phyloP scores from a whole-genome alignment of 2,329 filamentous ascomycete genomes.

The Aspergillus clavatus region DNA sequence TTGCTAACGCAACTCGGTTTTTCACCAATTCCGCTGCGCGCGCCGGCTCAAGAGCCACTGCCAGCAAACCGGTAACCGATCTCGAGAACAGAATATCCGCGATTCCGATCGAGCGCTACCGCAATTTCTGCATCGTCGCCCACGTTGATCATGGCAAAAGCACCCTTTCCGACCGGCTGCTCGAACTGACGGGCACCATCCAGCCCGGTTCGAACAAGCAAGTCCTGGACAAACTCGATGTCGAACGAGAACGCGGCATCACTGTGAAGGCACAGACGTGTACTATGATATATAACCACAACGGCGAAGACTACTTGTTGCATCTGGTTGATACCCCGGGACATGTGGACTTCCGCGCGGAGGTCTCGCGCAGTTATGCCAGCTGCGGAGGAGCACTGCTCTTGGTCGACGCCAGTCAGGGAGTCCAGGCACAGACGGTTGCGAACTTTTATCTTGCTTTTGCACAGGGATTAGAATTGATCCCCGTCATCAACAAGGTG shows the following conservation, averaged over 20 bases:
- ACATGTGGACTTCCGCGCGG: slow-evolving; percentile 95
- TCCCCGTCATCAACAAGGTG: slow-evolving; percentile 96
- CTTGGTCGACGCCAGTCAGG: slow-evolving; percentile 92
- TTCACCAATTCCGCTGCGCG: slow-evolving; percentile 30
- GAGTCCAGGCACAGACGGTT: slow-evolving; percentile 94
- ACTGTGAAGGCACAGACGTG: slow-evolving; percentile 99
- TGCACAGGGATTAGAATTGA: slow-evolving; percentile 76
- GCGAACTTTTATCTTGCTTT: slow-evolving; percentile 99
- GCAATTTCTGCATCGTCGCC: slow-evolving; percentile 98
- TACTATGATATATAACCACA: slow-evolving; percentile 89
- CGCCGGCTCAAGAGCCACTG: slow-evolving; percentile 17
- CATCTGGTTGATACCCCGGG: slow-evolving; percentile 96
- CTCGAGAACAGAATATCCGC: slow-evolving; percentile 54
- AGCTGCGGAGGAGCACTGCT: slow-evolving; percentile 90
- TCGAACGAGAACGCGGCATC: slow-evolving; percentile 92
- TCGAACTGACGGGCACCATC: slow-evolving; percentile 94
- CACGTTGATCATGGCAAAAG: slow-evolving; percentile 99
- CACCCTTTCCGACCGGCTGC: slow-evolving; percentile 83
- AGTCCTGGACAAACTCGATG: slow-evolving; percentile 93
- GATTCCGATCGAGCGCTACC: slow-evolving; percentile 53
- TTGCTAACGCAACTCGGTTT: slow-evolving; percentile 22
- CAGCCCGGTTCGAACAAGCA: slow-evolving; percentile 83
- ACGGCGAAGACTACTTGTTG: slow-evolving; percentile 82
- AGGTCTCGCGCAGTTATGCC: slow-evolving; percentile 92
- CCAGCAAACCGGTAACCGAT: slow-evolving; percentile 37